phyloP scores from a whole-genome alignment of 176 grass and related monocot genomes.

The Melocanna baccifera region DNA sequence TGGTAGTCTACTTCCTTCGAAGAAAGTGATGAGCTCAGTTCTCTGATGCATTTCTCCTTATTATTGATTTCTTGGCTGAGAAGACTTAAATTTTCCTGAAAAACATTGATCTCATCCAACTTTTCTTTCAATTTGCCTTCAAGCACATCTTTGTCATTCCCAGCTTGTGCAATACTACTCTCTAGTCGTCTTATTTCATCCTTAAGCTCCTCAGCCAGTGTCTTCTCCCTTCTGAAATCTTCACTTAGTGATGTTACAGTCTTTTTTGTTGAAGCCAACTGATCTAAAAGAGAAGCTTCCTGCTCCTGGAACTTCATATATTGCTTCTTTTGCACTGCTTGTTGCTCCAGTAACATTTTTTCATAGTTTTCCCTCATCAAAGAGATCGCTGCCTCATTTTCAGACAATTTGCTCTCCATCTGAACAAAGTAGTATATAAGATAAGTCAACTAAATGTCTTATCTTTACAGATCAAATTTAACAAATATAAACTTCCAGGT shows the following conservation, averaged over 20 bases:
- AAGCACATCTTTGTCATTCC: constrained; percentile 59
- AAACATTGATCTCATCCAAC: constrained; percentile 40
- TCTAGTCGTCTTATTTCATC: constrained; percentile 68
- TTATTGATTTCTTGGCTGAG: constrained; percentile 59
- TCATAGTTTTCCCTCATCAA: constrained; percentile 72
- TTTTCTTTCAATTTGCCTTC: constrained; percentile 69
- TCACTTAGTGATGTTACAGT: constrained; percentile 51
- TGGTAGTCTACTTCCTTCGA: constrained; percentile 66
- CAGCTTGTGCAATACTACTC: constrained; percentile 46
- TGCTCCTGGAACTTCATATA: constrained; percentile 62
- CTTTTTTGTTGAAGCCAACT: constrained; percentile 61
- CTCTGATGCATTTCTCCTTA: constrained; percentile 60
- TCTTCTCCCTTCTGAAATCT: constrained; percentile 67
- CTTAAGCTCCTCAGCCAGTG: constrained; percentile 59
- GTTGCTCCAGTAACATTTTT: constrained; percentile 55
- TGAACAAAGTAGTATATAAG: constrained; percentile 38
- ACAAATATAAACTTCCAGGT: background rate
- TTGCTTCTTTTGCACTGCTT: constrained; percentile 61
- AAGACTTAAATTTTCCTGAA: constrained; percentile 64
- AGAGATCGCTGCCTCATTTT: constrained; percentile 68
- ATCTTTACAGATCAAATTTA: background rate
- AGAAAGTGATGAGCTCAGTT: constrained; percentile 64
- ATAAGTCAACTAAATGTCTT: constrained; percentile 21
- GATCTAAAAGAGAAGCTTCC: constrained; percentile 60
- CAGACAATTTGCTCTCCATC: constrained; percentile 71